Evolutionary conservation across 1,139 yeast genomes (phyloP), one percentile per base, ranked within the genome.

Genomic region (Lodderomyces orthopsilosis): DNA sequence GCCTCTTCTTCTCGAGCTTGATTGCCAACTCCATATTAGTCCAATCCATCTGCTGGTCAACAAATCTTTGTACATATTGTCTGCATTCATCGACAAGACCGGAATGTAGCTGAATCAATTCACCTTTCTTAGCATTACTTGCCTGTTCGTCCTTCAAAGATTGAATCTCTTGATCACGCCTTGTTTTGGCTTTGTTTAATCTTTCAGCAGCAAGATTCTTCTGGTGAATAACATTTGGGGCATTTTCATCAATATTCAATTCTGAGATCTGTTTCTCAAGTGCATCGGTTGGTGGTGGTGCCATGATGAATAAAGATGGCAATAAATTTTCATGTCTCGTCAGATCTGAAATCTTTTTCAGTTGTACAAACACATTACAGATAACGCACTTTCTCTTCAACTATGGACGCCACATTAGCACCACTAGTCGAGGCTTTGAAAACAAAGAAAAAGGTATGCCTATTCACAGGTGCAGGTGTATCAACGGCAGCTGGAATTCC

Each of bases 21-120:
- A 93, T 82, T 44, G 84, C 67, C 51, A 84, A 81, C 58, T 86
- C 96, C 47, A 91, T 90, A 50, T 89, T 86, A 27, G 80, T 76
- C 98, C 98, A 93, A 59, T 93, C 98, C 91, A 89, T 88, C 51
- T 89, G 94, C 58, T 88, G 95, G 42, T 84, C 82, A 5, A 91
- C 52, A 44, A 88, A 65, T 1, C 69, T 69, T 46, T 82, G 84
- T 7, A 93, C 85, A 9, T 88, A 84, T 12, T 61, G 66, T 46
- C 79, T 83, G 39, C 95, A 90, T 21, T 79, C 79, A 43, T 85
- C 93, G 2, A 91, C 91, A 30, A 79, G 58, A 26, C 80, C 81
- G 3, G 94, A 85, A 58, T 85, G 75, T 33, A 74, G 68, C 47
- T 87, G 85, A 34, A 93, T 81, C 5, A 87, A 70, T 51, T 81